Evolutionary conservation across 345 rosid genomes (phyloP).

Genomic region (Camelina neglecta): DNA sequence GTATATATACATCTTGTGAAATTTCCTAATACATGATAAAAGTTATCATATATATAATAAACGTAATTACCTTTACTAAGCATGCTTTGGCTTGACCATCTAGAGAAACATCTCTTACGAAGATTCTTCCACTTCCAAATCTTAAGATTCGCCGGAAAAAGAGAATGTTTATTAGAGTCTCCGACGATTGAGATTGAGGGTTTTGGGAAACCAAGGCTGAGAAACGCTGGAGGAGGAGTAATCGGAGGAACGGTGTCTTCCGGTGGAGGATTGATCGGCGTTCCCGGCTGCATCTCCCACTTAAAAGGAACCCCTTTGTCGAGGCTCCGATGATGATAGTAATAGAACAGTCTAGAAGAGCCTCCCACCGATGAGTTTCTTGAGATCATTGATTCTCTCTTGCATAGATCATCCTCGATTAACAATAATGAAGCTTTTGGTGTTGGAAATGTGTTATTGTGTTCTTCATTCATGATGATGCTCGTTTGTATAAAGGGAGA

Average conservation of each 20-base stretch:
- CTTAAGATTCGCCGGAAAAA: conserved; percentile 45
- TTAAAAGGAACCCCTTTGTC: conserved; percentile 60
- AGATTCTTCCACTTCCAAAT: conserved; percentile 52
- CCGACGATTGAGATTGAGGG: conserved; percentile 47
- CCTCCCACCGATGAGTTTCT: conserved; percentile 49
- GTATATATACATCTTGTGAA: neutral
- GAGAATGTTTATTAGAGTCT: conserved; percentile 40
- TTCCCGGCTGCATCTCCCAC: conserved; percentile 77
- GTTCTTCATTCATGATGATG: conserved; percentile 45
- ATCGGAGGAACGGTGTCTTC: conserved; percentile 49
- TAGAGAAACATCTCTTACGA: conserved; percentile 38
- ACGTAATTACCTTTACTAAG: conserved; percentile 28
- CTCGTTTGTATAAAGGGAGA: neutral
- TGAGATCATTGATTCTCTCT: conserved; percentile 45
- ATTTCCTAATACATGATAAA: neutral
- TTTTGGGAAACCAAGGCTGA: conserved; percentile 59
- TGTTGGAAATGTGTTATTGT: conserved; percentile 5
- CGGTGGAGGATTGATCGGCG: conserved; percentile 48
- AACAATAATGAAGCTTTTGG: conserved; percentile 46
- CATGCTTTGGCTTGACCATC: conserved; percentile 29
- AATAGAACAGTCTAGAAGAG: conserved; percentile 49
- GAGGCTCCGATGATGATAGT: conserved; percentile 25
- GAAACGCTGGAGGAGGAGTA: conserved; percentile 74
- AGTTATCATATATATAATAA: neutral
- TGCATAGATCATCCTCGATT: conserved; percentile 48